Percentiles rank a stretch among this genome's conserved stretches.
Evolutionary conservation across 2,329 filamentous ascomycete genomes (phyloP).

Genomic region (Trichoderma harzianum): DNA sequence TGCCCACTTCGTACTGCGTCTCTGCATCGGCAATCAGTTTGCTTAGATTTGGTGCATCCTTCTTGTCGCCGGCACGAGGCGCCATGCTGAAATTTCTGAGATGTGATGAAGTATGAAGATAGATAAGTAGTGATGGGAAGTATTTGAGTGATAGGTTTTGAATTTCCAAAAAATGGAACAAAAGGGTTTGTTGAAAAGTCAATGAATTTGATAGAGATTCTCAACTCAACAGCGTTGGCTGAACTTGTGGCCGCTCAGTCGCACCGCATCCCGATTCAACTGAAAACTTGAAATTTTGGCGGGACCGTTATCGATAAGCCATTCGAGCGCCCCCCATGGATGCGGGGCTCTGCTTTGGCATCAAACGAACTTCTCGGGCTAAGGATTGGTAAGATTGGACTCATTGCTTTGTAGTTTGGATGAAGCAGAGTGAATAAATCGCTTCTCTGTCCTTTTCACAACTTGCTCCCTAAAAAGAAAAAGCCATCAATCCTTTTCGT

Average conservation of each 20-base stretch:
- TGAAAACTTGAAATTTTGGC: slow-evolving; percentile 26
- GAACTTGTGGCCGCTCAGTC: background rate
- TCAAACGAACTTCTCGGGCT: background rate
- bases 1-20: slow-evolving; percentile 41
- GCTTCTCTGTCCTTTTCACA: background rate
- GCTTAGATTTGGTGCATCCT: slow-evolving; percentile 27
- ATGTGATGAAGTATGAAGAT: background rate
- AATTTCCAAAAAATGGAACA: no score
- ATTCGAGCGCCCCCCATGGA: background rate
- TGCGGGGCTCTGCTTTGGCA: slow-evolving; percentile 25
- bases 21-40: slow-evolving; percentile 39
- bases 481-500: background rate
- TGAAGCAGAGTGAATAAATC: background rate
- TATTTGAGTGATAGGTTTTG: background rate
- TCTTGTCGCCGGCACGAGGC: slow-evolving; percentile 39
- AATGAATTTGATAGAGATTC: background rate
- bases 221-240: background rate
- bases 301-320: slow-evolving; percentile 33
- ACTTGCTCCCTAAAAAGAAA: background rate
- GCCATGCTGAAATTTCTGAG: slow-evolving; percentile 33
- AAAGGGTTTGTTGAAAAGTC: background rate
- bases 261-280: slow-evolving; percentile 8
- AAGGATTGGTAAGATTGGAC: slow-evolving; percentile 10
- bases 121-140: no score
- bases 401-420: background rate